Conservation (phyloP, 2,329 filamentous ascomycete species). For the Spiromastix sp. region DNA sequence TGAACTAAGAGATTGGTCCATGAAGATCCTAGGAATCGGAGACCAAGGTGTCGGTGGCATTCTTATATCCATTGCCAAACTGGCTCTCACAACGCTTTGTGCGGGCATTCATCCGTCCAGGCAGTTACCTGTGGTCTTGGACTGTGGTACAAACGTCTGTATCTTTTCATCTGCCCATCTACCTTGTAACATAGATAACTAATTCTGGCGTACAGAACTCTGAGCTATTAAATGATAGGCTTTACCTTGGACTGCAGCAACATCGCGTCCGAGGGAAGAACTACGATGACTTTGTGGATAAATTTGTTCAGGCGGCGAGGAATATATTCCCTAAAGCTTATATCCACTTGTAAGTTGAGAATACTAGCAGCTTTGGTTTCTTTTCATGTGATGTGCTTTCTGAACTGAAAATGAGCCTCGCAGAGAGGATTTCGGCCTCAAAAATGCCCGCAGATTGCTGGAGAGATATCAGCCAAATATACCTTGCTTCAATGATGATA, state of each 20-base stretch:
- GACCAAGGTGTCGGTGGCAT: constrained; percentile 82
- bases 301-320: constrained; percentile 58
- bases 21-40: constrained; percentile 73
- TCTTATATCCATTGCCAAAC: constrained; percentile 73
- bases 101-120: constrained; percentile 75
- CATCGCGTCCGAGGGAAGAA: constrained; percentile 56
- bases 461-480: constrained; percentile 64
- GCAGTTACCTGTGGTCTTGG: constrained; percentile 69
- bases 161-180: neutral
- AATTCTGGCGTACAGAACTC: too few relatives aligned
- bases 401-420: neutral
- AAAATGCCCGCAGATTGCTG: constrained; percentile 64
- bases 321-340: constrained; percentile 69
- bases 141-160: constrained; percentile 66
- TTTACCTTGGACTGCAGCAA: constrained; percentile 67
- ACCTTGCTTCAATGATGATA: constrained; percentile 83
- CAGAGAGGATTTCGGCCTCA: constrained; percentile 68
- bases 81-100: constrained; percentile 72
- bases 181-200: neutral
- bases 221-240: constrained; percentile 58
- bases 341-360: constrained; percentile 56
- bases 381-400: neutral
- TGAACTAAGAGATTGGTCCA: neutral
- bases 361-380: neutral
- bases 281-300: constrained; percentile 69